Evolutionary conservation across 768 basidiomycete species (phyloP).

Genomic region (Auricularia auricula-judae): DNA sequence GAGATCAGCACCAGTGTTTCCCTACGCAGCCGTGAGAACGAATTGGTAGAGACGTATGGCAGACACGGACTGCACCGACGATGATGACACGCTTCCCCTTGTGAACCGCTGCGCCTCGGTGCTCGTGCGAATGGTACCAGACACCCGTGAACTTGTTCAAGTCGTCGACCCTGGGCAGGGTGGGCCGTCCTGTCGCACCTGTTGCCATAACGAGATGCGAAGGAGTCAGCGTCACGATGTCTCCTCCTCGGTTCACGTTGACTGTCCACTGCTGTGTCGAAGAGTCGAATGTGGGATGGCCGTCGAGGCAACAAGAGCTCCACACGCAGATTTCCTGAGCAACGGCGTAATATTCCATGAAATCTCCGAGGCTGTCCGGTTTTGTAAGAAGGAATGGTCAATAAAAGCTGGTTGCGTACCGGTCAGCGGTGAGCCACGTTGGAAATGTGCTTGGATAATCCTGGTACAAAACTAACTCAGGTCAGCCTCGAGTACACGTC

Average conservation of each 20-base stretch:
- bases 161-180: constrained; percentile 19
- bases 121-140: not conserved
- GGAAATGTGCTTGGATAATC: constrained; percentile 30
- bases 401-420: not conserved
- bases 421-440: constrained; percentile 26
- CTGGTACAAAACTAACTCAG: constrained; percentile 26
- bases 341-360: constrained; percentile 31
- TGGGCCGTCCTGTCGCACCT: constrained; percentile 25
- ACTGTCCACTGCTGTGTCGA: constrained; percentile 23
- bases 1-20: constrained; percentile 22
- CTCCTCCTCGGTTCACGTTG: constrained; percentile 21
- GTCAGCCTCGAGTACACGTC: not conserved
- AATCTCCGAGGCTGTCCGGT: constrained; percentile 27
- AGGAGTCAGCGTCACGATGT: constrained; percentile 21
- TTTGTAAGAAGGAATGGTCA: not conserved
- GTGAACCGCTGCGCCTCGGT: constrained; percentile 1
- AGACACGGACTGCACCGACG: constrained; percentile 22
- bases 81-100: constrained; percentile 28
- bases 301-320: constrained; percentile 24
- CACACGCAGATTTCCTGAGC: constrained; percentile 34
- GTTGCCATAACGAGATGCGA: constrained; percentile 30
- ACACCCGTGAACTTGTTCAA: constrained; percentile 21
- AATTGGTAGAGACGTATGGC: constrained; percentile 15
- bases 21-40: not conserved
- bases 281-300: constrained; percentile 25